Conservation (phyloP, 495 filamentous ascomycete species). For the Aspergillus campestris region DNA sequence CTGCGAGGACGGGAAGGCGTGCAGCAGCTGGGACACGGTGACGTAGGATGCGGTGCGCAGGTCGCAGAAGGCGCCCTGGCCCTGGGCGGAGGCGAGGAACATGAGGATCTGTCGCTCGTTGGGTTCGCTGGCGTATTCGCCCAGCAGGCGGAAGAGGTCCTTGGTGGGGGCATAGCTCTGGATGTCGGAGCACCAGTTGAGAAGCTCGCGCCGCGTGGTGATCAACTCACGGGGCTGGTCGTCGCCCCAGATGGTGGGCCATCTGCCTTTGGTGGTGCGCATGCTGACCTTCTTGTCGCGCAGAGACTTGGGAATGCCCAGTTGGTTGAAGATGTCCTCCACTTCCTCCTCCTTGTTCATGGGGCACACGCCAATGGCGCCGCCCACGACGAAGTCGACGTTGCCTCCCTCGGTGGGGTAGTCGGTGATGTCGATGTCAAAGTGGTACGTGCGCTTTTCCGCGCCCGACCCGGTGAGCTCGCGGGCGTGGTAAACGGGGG, state of each 20-base stretch:
- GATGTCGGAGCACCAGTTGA: constrained; percentile 93
- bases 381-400: constrained; percentile 93
- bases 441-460: constrained; percentile 93
- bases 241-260: constrained; percentile 98
- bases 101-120: constrained; percentile 81
- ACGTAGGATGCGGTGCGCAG: constrained; percentile 84
- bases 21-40: constrained; percentile 72
- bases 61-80: constrained; percentile 90
- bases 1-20: constrained; percentile 85
- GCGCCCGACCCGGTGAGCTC: constrained; percentile 88
- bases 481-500: constrained; percentile 69
- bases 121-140: constrained; percentile 69
- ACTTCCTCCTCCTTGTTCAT: constrained; percentile 74
- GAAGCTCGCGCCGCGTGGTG: constrained; percentile 80
- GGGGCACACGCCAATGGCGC: constrained; percentile 86
- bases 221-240: constrained; percentile 72
- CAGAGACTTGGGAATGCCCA: constrained; percentile 66
- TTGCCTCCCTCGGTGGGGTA: constrained; percentile 77
- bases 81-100: constrained; percentile 82
- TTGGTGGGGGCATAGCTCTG: constrained; percentile 91
- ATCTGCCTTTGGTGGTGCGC: constrained; percentile 70
- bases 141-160: constrained; percentile 73
- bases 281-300: constrained; percentile 74
- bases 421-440: constrained; percentile 91
- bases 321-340: constrained; percentile 71